These are phyloP conservation scores for Hirschfeldia incana DNA, from an alignment of 345 rosid species.

Conservation along the genomic window DNA sequence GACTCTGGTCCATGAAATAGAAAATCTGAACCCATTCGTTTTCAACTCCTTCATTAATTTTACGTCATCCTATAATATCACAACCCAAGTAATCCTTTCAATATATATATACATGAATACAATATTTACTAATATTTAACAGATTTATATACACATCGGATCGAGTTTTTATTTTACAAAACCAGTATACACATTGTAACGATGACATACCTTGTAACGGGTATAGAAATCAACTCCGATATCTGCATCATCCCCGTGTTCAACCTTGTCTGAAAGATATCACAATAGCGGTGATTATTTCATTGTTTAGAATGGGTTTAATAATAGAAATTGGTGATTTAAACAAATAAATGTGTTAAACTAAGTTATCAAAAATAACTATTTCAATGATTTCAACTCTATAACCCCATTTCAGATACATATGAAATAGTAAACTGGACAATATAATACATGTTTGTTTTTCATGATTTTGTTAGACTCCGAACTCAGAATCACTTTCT, in stretches of 20 bases:
- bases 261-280: constrained; percentile 28
- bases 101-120: neutral
- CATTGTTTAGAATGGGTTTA: neutral
- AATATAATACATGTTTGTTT: neutral
- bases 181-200: neutral
- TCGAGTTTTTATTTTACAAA: neutral
- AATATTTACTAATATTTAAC: neutral
- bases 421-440: neutral
- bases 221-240: constrained; percentile 18
- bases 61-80: constrained; percentile 26
- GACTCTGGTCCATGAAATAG: constrained; percentile 38
- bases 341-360: neutral
- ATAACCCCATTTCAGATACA: neutral
- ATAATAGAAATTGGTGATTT: neutral
- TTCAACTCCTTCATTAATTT: constrained; percentile 36
- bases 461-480: neutral
- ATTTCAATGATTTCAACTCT: neutral
- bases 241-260: constrained; percentile 21
- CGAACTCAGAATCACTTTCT: neutral
- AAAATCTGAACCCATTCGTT: constrained; percentile 40
- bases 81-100: neutral
- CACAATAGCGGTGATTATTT: neutral
- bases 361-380: neutral
- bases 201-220: constrained; percentile 36
- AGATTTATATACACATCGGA: neutral